Evolutionary conservation across 768 basidiomycete genomes (phyloP).

Genomic region (Amanita rimosa): DNA sequence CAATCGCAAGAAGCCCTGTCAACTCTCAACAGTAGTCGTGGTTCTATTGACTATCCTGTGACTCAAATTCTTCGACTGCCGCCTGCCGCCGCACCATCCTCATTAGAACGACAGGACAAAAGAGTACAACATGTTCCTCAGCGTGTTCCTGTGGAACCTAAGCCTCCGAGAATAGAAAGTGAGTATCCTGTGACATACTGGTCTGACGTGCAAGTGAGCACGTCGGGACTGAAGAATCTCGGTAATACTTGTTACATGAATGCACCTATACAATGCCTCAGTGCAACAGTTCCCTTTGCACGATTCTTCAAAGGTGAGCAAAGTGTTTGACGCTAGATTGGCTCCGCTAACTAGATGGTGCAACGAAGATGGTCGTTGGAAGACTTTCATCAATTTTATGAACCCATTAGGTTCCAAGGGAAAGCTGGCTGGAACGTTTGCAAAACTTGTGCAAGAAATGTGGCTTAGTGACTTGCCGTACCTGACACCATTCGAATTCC

Average conservation of each 20-base stretch:
- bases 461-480: slow-evolving; percentile 83
- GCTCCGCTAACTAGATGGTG: slow-evolving; percentile 7
- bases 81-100: slow-evolving; percentile 61
- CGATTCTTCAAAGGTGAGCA: slow-evolving; percentile 79
- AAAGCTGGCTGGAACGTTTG: slow-evolving; percentile 68
- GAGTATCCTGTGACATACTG: slow-evolving; percentile 80
- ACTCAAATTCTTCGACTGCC: slow-evolving; percentile 63
- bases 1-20: slow-evolving; percentile 58
- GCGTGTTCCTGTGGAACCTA: slow-evolving; percentile 29
- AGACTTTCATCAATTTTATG: slow-evolving; percentile 67
- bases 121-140: slow-evolving; percentile 29
- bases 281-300: slow-evolving; percentile 88
- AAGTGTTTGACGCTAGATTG: neutral
- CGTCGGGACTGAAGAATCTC: slow-evolving; percentile 85
- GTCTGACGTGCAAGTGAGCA: slow-evolving; percentile 69
- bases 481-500: slow-evolving; percentile 71
- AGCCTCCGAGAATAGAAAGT: slow-evolving; percentile 56
- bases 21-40: slow-evolving; percentile 28
- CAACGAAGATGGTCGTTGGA: slow-evolving; percentile 64
- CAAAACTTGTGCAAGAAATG: slow-evolving; percentile 72
- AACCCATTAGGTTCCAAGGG: slow-evolving; percentile 90
- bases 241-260: slow-evolving; percentile 99
- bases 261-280: slow-evolving; percentile 92
- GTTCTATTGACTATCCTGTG: slow-evolving; percentile 76
- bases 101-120: slow-evolving; percentile 67